Evolutionary conservation across 2,329 filamentous ascomycete species (phyloP).

Genomic region (Chaetomium sp.): DNA sequence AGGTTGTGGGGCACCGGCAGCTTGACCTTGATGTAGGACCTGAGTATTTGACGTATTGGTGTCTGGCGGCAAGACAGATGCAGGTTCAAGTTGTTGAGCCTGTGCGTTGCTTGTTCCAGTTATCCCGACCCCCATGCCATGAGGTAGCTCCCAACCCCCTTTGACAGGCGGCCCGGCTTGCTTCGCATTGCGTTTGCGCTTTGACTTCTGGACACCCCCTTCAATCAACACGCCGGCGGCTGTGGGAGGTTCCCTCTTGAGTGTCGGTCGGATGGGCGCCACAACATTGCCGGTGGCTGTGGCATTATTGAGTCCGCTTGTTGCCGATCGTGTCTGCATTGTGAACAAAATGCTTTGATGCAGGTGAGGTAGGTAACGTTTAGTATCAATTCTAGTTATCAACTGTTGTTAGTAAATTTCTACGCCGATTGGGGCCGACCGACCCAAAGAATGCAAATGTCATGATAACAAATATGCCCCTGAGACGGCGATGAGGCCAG

Average conservation of each 20-base stretch:
- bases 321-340: conserved; percentile 13
- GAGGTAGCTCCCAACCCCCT: conserved; percentile 14
- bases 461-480: too few relatives aligned
- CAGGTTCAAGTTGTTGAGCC: background rate
- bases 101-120: background rate
- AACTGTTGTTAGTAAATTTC: too few relatives aligned
- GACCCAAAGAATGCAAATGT: too few relatives aligned
- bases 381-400: too few relatives aligned
- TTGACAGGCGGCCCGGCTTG: conserved; percentile 7
- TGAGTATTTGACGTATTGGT: too few relatives aligned
- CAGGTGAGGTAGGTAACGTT: background rate
- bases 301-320: background rate
- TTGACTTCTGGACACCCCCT: background rate
- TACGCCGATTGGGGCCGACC: too few relatives aligned
- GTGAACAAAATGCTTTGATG: background rate
- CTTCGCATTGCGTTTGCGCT: conserved; percentile 9
- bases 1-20: background rate
- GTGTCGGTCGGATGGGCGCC: background rate
- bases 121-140: conserved; percentile 15
- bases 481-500: too few relatives aligned
- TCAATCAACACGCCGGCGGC: too few relatives aligned
- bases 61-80: background rate
- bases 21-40: background rate
- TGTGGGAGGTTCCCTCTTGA: background rate
- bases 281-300: background rate